These are phyloP conservation scores for Akanthomyces dipterigenus DNA, from an alignment of 2,329 filamentous ascomycete species.

Conservation along the genomic window DNA sequence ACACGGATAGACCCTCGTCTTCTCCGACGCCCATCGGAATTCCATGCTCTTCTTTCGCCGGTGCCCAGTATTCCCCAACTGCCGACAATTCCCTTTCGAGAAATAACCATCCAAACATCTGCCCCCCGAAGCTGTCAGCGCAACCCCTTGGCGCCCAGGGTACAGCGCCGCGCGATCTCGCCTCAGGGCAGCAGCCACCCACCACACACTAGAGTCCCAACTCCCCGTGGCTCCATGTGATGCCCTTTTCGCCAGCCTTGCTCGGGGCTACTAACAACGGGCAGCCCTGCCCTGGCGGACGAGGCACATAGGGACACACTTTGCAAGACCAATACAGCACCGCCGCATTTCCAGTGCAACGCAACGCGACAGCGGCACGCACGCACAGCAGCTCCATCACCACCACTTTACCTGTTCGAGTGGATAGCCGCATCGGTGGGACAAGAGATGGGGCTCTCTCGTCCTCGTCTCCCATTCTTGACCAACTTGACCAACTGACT, in stretches of 20 bases:
- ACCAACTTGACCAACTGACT: not conserved
- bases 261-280: not conserved
- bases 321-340: not conserved
- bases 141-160: not conserved
- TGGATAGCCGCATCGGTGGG: not conserved
- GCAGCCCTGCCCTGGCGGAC: not conserved
- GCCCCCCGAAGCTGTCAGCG: not conserved
- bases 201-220: not conserved
- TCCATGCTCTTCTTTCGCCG: too few relatives aligned
- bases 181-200: not conserved
- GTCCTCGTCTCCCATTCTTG: not conserved
- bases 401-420: not conserved
- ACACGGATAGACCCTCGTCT: too few relatives aligned
- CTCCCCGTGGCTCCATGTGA: conserved; percentile 3
- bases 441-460: not conserved
- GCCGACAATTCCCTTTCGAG: not conserved
- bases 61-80: not conserved
- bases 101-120: not conserved
- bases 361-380: not conserved
- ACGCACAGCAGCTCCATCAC: not conserved
- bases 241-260: not conserved
- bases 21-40: too few relatives aligned
- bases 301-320: not conserved
- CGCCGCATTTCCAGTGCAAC: not conserved
- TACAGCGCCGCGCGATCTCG: conserved; percentile 6